Evolutionary conservation across 192 early-diverging fungal genomes (phyloP).

Genomic region (Coemansia sp.): DNA sequence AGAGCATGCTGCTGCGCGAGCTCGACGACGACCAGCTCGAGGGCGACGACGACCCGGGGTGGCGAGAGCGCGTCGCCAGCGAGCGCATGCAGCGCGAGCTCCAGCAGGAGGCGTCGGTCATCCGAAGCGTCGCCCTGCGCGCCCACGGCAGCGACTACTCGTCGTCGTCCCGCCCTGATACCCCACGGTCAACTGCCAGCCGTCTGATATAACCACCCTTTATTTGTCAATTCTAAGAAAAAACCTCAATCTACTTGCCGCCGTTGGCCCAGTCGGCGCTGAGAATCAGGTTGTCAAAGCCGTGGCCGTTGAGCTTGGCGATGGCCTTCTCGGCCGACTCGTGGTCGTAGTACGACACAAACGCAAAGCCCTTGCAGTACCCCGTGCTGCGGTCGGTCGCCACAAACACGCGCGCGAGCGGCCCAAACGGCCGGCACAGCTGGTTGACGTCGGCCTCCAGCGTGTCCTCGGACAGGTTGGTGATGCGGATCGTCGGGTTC

Average conservation of each 20-base stretch:
- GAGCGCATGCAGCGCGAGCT: slow-evolving; percentile 54
- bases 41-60: slow-evolving; percentile 42
- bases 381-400: slow-evolving; percentile 81
- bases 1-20: slow-evolving; percentile 16
- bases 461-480: slow-evolving; percentile 94
- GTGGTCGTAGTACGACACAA: slow-evolving; percentile 81
- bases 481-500: slow-evolving; percentile 79
- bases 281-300: slow-evolving; percentile 95
- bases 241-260: slow-evolving; percentile 8
- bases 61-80: slow-evolving; percentile 49
- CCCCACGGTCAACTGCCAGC: slow-evolving; percentile 15
- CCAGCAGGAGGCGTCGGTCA: slow-evolving; percentile 42
- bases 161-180: slow-evolving; percentile 23
- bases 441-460: slow-evolving; percentile 87
- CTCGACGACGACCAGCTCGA: slow-evolving; percentile 28
- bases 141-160: slow-evolving; percentile 50
- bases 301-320: slow-evolving; percentile 86
- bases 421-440: slow-evolving; percentile 84
- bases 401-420: slow-evolving; percentile 78
- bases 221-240: neutral
- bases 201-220: neutral
- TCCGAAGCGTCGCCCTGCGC: slow-evolving; percentile 40
- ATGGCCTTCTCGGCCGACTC: slow-evolving; percentile 82
- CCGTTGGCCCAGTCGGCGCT: slow-evolving; percentile 76
- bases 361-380: slow-evolving; percentile 93